Conservation (phyloP, 2,329 filamentous ascomycete genomes). For the Talaromyces albobiverticillius region DNA sequence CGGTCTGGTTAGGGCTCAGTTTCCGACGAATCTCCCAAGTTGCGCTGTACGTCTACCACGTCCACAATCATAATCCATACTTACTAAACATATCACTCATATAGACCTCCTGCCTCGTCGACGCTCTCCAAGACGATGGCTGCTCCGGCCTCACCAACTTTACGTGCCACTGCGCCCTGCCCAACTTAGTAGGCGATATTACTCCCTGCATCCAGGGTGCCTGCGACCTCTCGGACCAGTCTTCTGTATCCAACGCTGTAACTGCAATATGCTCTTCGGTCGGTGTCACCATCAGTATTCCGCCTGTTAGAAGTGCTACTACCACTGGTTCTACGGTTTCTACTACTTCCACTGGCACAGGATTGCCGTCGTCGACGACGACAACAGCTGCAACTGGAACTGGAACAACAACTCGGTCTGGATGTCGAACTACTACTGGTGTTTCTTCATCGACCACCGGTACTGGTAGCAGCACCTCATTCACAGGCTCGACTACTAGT, state of each 20-base stretch:
- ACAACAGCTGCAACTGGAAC: slow-evolving; percentile 14
- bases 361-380: slow-evolving; percentile 9
- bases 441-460: no score
- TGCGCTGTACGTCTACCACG: no score
- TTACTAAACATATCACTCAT: no score
- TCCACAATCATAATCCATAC: no score
- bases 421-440: slow-evolving; percentile 7
- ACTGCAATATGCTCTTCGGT: slow-evolving; percentile 32
- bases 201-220: slow-evolving; percentile 47
- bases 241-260: slow-evolving; percentile 35
- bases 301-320: slow-evolving; percentile 19
- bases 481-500: no score
- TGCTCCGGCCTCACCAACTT: slow-evolving; percentile 49
- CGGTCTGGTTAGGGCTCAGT: no score
- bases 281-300: slow-evolving; percentile 35
- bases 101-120: slow-evolving; percentile 47
- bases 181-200: slow-evolving; percentile 39
- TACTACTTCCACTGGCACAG: not conserved
- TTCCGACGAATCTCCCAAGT: no score
- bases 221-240: slow-evolving; percentile 39
- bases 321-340: slow-evolving; percentile 14
- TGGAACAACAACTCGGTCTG: no score
- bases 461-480: no score
- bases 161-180: slow-evolving; percentile 49
- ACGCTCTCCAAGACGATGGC: slow-evolving; percentile 40